Conservation (phyloP, 2,329 filamentous ascomycete species). For the Phymatotrichopsis omnivora region DNA sequence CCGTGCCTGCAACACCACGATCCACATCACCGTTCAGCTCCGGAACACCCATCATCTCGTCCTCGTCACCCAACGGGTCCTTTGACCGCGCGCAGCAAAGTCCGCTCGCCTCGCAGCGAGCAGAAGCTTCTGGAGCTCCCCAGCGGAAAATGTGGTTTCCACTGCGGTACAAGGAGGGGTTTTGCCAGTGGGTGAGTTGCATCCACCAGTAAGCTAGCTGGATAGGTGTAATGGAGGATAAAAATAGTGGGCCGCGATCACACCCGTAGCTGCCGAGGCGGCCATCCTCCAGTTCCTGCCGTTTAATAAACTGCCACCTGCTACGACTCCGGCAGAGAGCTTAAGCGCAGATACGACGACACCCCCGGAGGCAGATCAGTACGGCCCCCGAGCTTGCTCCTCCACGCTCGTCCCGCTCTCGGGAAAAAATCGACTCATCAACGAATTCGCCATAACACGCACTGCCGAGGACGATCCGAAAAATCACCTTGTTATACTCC, state of each 20-base stretch:
- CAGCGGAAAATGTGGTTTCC: constrained; percentile 51
- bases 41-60: too few relatives aligned
- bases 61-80: too few relatives aligned
- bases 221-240: background rate
- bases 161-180: constrained; percentile 81
- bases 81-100: constrained; percentile 38
- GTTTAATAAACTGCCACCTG: constrained; percentile 39
- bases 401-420: constrained; percentile 73
- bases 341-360: constrained; percentile 46
- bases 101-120: constrained; percentile 41
- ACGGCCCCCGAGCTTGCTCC: constrained; percentile 75
- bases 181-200: constrained; percentile 71
- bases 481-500: constrained; percentile 74
- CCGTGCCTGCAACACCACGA: too few relatives aligned
- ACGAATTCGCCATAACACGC: constrained; percentile 86
- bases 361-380: constrained; percentile 50
- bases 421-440: constrained; percentile 77
- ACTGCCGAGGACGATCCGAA: constrained; percentile 41
- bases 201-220: background rate
- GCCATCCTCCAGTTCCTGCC: constrained; percentile 79
- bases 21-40: too few relatives aligned
- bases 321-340: constrained; percentile 54
- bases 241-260: constrained; percentile 69
- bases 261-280: constrained; percentile 74
- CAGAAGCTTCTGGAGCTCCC: constrained; percentile 33